These are phyloP conservation scores for Metschnikowia arizonensis DNA, from an alignment of 805 yeast genomes.

Conservation along the genomic window DNA sequence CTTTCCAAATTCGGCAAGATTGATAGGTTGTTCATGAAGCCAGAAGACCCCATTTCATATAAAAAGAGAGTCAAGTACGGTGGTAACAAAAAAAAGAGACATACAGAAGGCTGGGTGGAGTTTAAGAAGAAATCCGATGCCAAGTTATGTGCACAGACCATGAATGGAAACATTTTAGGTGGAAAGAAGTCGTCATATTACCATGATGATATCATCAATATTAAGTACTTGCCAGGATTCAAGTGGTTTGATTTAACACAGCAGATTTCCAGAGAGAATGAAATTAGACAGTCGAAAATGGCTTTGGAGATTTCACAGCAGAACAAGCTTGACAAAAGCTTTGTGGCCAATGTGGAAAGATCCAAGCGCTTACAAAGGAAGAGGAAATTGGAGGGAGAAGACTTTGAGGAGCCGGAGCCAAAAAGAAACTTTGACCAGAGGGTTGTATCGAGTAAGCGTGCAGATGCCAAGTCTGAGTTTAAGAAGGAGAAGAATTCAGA, in stretches of 20 bases:
- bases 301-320: constrained; percentile 89
- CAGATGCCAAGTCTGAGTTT: constrained; percentile 50
- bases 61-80: constrained; percentile 74
- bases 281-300: constrained; percentile 79
- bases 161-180: constrained; percentile 86
- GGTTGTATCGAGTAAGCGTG: constrained; percentile 60
- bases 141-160: constrained; percentile 76
- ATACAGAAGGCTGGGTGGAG: constrained; percentile 97
- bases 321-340: constrained; percentile 78
- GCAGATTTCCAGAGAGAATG: constrained; percentile 87
- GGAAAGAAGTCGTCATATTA: constrained; percentile 89
- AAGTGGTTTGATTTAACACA: constrained; percentile 94
- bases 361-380: constrained; percentile 69
- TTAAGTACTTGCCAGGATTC: constrained; percentile 85
- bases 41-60: constrained; percentile 68
- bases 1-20: constrained; percentile 78
- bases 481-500: constrained; percentile 40
- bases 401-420: constrained; percentile 17
- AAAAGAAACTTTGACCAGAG: constrained; percentile 65
- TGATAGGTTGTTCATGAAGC: constrained; percentile 82
- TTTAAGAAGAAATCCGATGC: constrained; percentile 81
- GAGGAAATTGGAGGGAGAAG: constrained; percentile 26
- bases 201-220: constrained; percentile 89
- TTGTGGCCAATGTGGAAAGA: constrained; percentile 77
- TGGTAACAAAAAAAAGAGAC: constrained; percentile 85